Evolutionary conservation across 2,329 filamentous ascomycete species (phyloP).

Genomic region (Pseudocercospora pini-densiflorae): DNA sequence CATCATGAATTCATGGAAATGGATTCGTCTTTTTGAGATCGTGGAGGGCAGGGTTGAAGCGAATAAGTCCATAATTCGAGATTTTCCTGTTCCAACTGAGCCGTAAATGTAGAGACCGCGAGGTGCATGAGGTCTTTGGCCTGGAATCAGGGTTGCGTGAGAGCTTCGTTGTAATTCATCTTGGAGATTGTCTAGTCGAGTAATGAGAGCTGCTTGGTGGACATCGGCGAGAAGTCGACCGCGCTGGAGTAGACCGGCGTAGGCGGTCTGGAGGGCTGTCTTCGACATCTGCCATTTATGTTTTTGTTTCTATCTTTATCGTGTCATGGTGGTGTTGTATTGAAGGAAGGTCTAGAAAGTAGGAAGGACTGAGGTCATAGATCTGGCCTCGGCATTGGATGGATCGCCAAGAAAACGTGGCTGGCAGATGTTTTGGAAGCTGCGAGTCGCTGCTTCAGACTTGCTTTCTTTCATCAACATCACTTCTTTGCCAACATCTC

Average conservation of each 20-base stretch:
- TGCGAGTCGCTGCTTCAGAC: too few species aligned
- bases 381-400: neutral
- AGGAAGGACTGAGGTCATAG: neutral
- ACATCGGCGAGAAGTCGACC: slow-evolving; percentile 27
- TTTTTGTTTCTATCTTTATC: neutral
- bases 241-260: slow-evolving; percentile 28
- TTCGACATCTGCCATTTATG: slow-evolving; percentile 21
- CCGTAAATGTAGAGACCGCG: slow-evolving; percentile 73
- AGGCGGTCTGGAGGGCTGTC: slow-evolving; percentile 30
- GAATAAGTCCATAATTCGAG: slow-evolving; percentile 75
- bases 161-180: slow-evolving; percentile 24
- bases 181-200: slow-evolving; percentile 31
- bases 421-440: neutral
- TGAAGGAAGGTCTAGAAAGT: neutral
- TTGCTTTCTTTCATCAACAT: neutral
- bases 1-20: slow-evolving; percentile 83
- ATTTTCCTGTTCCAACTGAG: slow-evolving; percentile 79
- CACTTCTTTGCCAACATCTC: too few species aligned
- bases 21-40: slow-evolving; percentile 60
- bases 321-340: neutral
- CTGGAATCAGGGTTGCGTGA: neutral
- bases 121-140: neutral
- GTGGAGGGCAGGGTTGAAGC: slow-evolving; percentile 68
- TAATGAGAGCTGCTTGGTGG: slow-evolving; percentile 30
- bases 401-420: neutral